Evolutionary conservation across 1,139 yeast genomes (phyloP).

Genomic region (Zygosaccharomyces pseudobailii): DNA sequence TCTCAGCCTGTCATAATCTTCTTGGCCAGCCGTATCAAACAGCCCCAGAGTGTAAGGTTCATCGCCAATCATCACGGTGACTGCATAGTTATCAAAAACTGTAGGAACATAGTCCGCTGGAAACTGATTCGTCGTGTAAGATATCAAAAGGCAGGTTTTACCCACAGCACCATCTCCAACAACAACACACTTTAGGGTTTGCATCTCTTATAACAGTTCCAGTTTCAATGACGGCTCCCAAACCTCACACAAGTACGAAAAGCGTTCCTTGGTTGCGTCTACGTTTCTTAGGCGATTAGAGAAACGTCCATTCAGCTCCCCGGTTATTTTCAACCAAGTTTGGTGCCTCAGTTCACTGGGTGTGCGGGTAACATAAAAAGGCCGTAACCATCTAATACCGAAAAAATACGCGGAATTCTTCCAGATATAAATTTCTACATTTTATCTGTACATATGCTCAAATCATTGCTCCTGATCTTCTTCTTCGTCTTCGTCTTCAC

Average conservation of each 20-base stretch:
- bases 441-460: not conserved
- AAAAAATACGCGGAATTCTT: not conserved
- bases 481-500: slow-evolving; percentile 21
- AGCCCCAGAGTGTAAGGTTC: slow-evolving; percentile 95
- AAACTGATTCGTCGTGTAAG: slow-evolving; percentile 81
- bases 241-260: not conserved
- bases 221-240: not conserved
- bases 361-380: slow-evolving; percentile 1
- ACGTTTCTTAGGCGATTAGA: slow-evolving; percentile 1
- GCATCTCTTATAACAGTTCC: slow-evolving; percentile 43
- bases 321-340: not conserved
- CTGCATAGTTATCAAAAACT: slow-evolving; percentile 94
- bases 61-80: slow-evolving; percentile 96
- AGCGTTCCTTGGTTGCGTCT: not conserved
- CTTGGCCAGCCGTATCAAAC: slow-evolving; percentile 98
- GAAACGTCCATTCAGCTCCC: slow-evolving; percentile 2
- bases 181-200: slow-evolving; percentile 90
- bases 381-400: not conserved
- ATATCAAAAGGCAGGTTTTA: slow-evolving; percentile 83
- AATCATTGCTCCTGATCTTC: not conserved
- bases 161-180: slow-evolving; percentile 99
- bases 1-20: slow-evolving; percentile 94
- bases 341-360: slow-evolving; percentile 1
- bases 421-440: not conserved
- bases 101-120: slow-evolving; percentile 90